These are phyloP conservation scores for Sarocladium kiliense DNA, from an alignment of 2,329 filamentous ascomycete genomes.

Conservation along the genomic window DNA sequence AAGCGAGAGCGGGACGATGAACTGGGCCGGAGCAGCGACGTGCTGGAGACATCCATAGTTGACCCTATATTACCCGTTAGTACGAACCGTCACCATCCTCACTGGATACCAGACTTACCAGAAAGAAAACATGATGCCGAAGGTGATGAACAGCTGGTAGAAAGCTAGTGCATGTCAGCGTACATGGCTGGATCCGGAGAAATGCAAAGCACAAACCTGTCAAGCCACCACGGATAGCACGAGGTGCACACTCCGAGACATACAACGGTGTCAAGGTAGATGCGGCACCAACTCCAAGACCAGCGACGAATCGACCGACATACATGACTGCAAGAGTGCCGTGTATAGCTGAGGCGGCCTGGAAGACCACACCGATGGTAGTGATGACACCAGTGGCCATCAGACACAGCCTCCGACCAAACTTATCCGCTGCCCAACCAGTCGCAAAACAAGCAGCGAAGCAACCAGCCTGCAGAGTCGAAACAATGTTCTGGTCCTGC, in stretches of 20 bases:
- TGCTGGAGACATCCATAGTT: slow-evolving; percentile 49
- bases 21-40: slow-evolving; percentile 42
- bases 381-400: slow-evolving; percentile 53
- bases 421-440: slow-evolving; percentile 47
- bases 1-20: slow-evolving; percentile 57
- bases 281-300: slow-evolving; percentile 45
- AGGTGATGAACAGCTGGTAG: slow-evolving; percentile 45
- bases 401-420: slow-evolving; percentile 50
- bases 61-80: slow-evolving; percentile 38
- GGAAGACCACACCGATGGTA: slow-evolving; percentile 57
- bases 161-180: slow-evolving; percentile 27
- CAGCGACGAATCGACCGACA: slow-evolving; percentile 52
- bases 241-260: slow-evolving; percentile 44
- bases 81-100: background rate
- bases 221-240: slow-evolving; percentile 45
- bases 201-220: slow-evolving; percentile 28
- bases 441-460: slow-evolving; percentile 59
- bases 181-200: background rate
- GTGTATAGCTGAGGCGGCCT: slow-evolving; percentile 47
- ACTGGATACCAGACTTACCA: slow-evolving; percentile 24
- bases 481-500: slow-evolving; percentile 62
- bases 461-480: slow-evolving; percentile 64
- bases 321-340: slow-evolving; percentile 61
- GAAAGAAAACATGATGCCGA: slow-evolving; percentile 37
- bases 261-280: slow-evolving; percentile 40